phyloP scores from a whole-genome alignment of 345 rosid genomes.

The Eucalyptus tenuipes region DNA sequence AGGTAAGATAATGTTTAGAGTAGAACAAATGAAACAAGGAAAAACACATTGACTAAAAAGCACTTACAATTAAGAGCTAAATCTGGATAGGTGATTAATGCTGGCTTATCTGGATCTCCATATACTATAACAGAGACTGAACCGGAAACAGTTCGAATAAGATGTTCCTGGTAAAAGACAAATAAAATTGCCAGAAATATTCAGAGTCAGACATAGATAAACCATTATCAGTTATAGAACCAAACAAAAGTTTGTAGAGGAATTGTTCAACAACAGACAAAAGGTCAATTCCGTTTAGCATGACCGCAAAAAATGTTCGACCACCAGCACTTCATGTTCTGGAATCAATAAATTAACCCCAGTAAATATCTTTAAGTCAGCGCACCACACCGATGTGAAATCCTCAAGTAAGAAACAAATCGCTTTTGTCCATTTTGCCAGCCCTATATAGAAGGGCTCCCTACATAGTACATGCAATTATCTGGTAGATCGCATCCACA shows the following conservation, averaged over 20 bases:
- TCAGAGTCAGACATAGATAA: not conserved
- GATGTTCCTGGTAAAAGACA: constrained; percentile 10
- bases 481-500: not conserved
- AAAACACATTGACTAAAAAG: not conserved
- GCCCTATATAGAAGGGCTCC: not conserved
- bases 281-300: not conserved
- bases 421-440: not conserved
- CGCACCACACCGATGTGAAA: not conserved
- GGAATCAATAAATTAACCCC: not conserved
- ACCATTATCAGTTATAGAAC: not conserved
- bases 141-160: constrained; percentile 19
- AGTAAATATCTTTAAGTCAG: not conserved
- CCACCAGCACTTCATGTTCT: not conserved
- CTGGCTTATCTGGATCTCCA: constrained; percentile 39
- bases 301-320: not conserved
- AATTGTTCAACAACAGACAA: not conserved
- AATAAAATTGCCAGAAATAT: not conserved
- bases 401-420: not conserved
- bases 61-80: constrained; percentile 30
- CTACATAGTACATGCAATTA: not conserved
- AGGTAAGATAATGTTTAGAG: not conserved
- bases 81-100: constrained; percentile 35
- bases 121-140: constrained; percentile 24
- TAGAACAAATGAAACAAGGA: not conserved
- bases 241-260: not conserved